phyloP scores from a whole-genome alignment of 192 early-diverging fungal genomes.

The Rhizoclosmatium globosum region DNA sequence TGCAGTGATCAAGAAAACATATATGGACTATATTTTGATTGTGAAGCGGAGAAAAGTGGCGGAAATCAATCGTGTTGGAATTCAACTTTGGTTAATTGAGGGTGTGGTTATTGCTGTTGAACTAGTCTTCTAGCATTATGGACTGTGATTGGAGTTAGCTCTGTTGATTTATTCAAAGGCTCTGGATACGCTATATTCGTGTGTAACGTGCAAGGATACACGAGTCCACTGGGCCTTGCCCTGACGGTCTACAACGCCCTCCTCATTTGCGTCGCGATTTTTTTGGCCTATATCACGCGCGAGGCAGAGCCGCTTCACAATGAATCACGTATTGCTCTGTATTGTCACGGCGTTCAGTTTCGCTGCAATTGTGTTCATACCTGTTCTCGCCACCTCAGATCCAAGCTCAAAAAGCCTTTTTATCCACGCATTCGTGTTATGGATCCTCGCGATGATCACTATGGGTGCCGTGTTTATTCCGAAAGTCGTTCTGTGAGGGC shows the following conservation, averaged over 20 bases:
- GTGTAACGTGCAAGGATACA: neutral
- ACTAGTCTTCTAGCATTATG: neutral
- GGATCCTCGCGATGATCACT: neutral
- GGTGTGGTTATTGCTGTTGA: neutral
- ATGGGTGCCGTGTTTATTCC: slow-evolving; percentile 8
- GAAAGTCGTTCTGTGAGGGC: neutral
- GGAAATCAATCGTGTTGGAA: neutral
- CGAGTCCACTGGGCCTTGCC: neutral
- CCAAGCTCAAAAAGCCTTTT: neutral
- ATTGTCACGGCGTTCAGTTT: neutral
- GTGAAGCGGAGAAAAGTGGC: neutral
- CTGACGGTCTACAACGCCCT: neutral
- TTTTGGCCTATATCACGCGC: neutral
- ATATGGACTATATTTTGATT: neutral
- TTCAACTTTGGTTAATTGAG: neutral
- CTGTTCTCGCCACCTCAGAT: neutral
- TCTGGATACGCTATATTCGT: neutral
- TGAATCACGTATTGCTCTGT: slow-evolving; percentile 4
- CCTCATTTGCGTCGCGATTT: neutral
- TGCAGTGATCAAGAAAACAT: neutral
- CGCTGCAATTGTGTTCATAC: slow-evolving; percentile 4
- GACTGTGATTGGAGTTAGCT: neutral
- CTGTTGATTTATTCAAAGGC: neutral
- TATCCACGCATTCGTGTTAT: neutral
- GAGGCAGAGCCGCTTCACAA: slow-evolving; percentile 1